Conservation (phyloP, 1,139 yeast species). For the Candida sp. region DNA sequence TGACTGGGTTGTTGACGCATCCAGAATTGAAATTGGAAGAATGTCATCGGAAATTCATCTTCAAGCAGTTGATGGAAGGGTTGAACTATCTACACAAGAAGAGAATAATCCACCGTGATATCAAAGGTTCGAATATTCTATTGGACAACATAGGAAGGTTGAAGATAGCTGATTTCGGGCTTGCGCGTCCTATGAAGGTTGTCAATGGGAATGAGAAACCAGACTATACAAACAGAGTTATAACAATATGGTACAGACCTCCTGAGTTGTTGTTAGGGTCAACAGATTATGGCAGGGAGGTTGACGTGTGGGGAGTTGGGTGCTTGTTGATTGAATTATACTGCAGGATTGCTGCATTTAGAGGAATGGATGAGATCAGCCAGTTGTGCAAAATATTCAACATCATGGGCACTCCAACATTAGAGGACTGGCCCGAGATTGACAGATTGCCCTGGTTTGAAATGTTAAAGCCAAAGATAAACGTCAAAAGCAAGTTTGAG, state of each 20-base stretch:
- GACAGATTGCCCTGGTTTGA: slow-evolving; percentile 91
- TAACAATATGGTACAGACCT: slow-evolving; percentile 97
- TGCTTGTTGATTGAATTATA: slow-evolving; percentile 87
- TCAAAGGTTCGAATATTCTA: slow-evolving; percentile 91
- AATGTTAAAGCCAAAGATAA: slow-evolving; percentile 67
- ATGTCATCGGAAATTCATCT: slow-evolving; percentile 76
- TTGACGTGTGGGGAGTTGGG: slow-evolving; percentile 98
- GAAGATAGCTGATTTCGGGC: slow-evolving; percentile 93
- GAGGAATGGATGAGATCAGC: slow-evolving; percentile 87
- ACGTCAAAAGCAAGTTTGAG: slow-evolving; percentile 51
- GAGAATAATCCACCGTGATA: slow-evolving; percentile 88
- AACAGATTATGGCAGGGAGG: slow-evolving; percentile 88
- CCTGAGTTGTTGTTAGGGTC: slow-evolving; percentile 93
- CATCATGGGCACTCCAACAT: slow-evolving; percentile 85
- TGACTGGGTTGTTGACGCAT: slow-evolving; percentile 86
- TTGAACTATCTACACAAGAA: slow-evolving; percentile 80
- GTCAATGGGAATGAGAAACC: slow-evolving; percentile 56
- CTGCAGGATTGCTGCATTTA: slow-evolving; percentile 76
- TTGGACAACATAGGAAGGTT: slow-evolving; percentile 73
- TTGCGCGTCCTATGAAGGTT: slow-evolving; percentile 81
- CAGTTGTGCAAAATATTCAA: slow-evolving; percentile 80
- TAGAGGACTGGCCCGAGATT: slow-evolving; percentile 78
- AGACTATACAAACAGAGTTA: slow-evolving; percentile 92
- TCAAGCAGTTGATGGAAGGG: slow-evolving; percentile 80
- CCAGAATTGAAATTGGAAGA: slow-evolving; percentile 66